Percentiles rank a stretch among this genome's conserved stretches.
Evolutionary conservation across 2,329 filamentous ascomycete genomes (phyloP).

Genomic region (Fusarium xylarioides): DNA sequence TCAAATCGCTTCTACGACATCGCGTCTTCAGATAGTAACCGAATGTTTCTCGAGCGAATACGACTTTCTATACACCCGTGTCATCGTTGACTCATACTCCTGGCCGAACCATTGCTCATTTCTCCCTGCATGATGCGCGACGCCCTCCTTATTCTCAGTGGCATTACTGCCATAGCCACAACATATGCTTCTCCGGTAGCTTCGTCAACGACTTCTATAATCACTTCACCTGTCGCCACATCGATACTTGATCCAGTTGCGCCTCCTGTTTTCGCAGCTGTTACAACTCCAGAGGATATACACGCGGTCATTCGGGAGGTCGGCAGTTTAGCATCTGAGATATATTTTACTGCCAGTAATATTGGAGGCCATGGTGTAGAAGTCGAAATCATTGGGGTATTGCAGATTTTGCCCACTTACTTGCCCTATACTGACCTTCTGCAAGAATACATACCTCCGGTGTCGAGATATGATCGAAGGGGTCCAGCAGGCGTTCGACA

Average conservation of each 20-base stretch:
- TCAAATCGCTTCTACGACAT: background rate
- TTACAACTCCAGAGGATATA: background rate
- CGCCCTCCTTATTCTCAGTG: background rate
- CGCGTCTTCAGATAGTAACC: background rate
- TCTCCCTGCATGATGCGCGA: conserved; percentile 1
- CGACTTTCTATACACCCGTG: background rate
- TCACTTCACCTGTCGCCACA: background rate
- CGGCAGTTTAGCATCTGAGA: background rate
- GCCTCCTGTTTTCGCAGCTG: background rate
- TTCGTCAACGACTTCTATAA: background rate
- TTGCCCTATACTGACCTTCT: background rate
- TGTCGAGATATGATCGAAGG: conserved; percentile 18
- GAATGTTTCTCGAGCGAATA: background rate
- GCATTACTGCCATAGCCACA: conserved; percentile 1
- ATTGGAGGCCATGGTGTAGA: conserved; percentile 6
- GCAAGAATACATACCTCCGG: conserved; percentile 19
- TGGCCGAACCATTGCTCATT: background rate
- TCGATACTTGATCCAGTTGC: background rate
- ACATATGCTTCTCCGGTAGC: background rate
- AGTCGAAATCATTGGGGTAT: conserved; percentile 1
- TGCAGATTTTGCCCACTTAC: background rate
- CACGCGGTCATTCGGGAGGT: background rate
- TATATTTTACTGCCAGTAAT: background rate
- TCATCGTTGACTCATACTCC: background rate
- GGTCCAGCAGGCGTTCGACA: background rate